Evolutionary conservation across 129 eudicot species (phyloP).

Genomic region (Saposhnikovia divaricata): DNA sequence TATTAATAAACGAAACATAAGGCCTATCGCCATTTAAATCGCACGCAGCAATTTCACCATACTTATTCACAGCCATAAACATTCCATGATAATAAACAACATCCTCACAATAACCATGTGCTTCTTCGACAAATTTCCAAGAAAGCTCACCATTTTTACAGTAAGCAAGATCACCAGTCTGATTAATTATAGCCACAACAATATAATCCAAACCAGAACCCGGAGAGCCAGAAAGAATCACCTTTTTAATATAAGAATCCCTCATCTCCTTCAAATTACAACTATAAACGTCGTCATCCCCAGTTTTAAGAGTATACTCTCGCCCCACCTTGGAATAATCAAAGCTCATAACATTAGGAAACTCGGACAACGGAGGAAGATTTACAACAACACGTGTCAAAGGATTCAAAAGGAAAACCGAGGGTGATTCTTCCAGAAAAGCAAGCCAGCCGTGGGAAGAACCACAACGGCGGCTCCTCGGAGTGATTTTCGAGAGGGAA

Average conservation of each 20-base stretch:
- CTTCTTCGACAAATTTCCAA: constrained; percentile 49
- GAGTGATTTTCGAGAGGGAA: constrained; percentile 44
- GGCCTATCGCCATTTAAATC: constrained; percentile 33
- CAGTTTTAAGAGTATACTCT: constrained; percentile 37
- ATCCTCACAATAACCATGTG: constrained; percentile 52
- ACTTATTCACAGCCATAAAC: constrained; percentile 59
- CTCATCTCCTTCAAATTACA: constrained; percentile 62
- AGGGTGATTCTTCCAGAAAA: constrained; percentile 48
- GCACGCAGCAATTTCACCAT: constrained; percentile 53
- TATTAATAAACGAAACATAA: constrained; percentile 26
- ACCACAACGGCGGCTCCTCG: constrained; percentile 59
- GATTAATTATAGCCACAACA: constrained; percentile 44
- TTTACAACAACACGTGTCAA: constrained; percentile 30
- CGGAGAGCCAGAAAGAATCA: constrained; percentile 54
- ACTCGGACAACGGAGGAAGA: constrained; percentile 49
- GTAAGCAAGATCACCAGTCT: constrained; percentile 57
- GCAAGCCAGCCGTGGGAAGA: constrained; percentile 74
- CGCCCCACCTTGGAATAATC: constrained; percentile 48
- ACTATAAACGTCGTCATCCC: constrained; percentile 24
- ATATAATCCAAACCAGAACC: constrained; percentile 13
- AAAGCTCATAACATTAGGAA: constrained; percentile 48
- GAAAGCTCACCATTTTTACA: constrained; percentile 31
- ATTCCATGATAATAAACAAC: constrained; percentile 42
- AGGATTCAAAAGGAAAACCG: constrained; percentile 48
- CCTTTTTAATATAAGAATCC: constrained; percentile 52